Conservation (phyloP, 768 basidiomycete species). For the Termitomyces sp. region DNA sequence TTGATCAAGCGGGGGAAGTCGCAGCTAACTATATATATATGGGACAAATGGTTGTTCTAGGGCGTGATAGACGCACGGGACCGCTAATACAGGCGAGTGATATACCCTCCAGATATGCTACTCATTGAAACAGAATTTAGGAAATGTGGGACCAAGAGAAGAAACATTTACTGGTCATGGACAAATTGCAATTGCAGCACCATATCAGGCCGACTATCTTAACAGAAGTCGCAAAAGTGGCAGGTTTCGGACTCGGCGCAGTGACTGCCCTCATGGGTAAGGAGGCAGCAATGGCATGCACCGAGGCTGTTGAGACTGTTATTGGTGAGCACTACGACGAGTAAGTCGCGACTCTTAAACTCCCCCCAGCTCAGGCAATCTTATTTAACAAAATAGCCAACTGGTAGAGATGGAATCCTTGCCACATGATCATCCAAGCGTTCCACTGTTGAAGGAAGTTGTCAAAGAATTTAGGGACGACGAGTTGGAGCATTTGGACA, state of each 20-base stretch:
- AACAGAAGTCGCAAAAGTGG: constrained; percentile 80
- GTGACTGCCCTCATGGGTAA: constrained; percentile 85
- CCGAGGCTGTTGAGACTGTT: constrained; percentile 95
- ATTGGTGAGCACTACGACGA: constrained; percentile 99
- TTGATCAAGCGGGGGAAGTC: constrained; percentile 95
- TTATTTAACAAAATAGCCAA: constrained; percentile 55
- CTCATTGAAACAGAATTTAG: constrained; percentile 37
- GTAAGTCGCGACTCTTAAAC: constrained; percentile 48
- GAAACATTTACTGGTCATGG: constrained; percentile 85
- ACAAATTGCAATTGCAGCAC: constrained; percentile 83
- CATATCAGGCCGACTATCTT: constrained; percentile 80
- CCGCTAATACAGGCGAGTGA: constrained; percentile 71
- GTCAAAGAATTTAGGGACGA: constrained; percentile 89
- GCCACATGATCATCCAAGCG: constrained; percentile 70
- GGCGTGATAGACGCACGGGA: constrained; percentile 52
- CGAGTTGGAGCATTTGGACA: constrained; percentile 91
- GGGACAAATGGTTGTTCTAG: constrained; percentile 79
- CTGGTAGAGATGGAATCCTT: constrained; percentile 68
- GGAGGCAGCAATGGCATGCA: constrained; percentile 97
- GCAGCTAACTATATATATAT: constrained; percentile 96
- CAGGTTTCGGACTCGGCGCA: constrained; percentile 85
- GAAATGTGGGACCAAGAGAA: constrained; percentile 98
- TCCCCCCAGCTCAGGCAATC: not conserved
- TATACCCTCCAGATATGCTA: not conserved
- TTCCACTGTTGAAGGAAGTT: constrained; percentile 69